phyloP scores from a whole-genome alignment of 495 filamentous ascomycete genomes.

The Neurospora terricola region DNA sequence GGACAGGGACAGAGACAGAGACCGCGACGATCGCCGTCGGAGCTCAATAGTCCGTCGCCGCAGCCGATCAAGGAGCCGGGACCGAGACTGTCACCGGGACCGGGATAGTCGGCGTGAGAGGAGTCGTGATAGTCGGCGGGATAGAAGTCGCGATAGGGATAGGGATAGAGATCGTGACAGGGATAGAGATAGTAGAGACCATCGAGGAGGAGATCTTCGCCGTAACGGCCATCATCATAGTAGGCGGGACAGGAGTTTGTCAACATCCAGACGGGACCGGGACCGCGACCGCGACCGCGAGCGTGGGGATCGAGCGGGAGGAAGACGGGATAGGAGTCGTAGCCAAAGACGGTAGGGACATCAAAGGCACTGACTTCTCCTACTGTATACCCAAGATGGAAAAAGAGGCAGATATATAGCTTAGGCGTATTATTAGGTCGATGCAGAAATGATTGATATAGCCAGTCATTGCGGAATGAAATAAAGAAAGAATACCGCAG shows the following conservation, averaged over 20 bases:
- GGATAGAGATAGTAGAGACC: not conserved
- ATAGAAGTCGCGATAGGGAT: slow-evolving; percentile 11
- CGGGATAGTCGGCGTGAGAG: slow-evolving; percentile 8
- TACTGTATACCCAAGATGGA: not conserved
- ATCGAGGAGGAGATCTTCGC: not conserved
- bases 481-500: not conserved
- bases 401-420: not conserved
- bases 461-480: not conserved
- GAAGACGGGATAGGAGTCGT: slow-evolving; percentile 11
- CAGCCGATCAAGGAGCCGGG: slow-evolving; percentile 3
- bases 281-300: slow-evolving; percentile 11
- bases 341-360: slow-evolving; percentile 10
- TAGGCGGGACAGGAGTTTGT: slow-evolving; percentile 1
- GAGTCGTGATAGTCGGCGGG: slow-evolving; percentile 7
- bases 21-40: slow-evolving; percentile 16
- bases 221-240: not conserved
- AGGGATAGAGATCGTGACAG: slow-evolving; percentile 11
- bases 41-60: not conserved
- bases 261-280: slow-evolving; percentile 5
- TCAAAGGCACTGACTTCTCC: not conserved
- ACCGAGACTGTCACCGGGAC: slow-evolving; percentile 8
- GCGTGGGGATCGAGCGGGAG: slow-evolving; percentile 4
- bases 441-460: not conserved
- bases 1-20: slow-evolving; percentile 29
- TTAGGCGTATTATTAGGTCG: not conserved